Conservation (phyloP, 73 alveolate species). For the Paramecium tetraurelia region DNA sequence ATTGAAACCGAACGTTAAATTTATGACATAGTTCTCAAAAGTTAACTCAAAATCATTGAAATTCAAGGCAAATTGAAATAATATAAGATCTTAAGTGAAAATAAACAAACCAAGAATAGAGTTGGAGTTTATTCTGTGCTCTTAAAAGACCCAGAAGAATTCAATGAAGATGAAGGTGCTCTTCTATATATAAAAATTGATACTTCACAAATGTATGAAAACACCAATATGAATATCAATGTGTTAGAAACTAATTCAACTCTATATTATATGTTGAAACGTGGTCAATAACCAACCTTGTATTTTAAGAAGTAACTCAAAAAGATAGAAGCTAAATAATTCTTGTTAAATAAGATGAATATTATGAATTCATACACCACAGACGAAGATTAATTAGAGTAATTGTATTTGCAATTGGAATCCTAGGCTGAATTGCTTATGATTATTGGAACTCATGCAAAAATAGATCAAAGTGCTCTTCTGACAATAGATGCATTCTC, state of each 20-base stretch:
- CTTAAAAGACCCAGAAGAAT: slow-evolving; percentile 35
- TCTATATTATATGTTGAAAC: slow-evolving; percentile 19
- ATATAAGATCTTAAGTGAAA: neutral
- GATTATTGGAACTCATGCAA: neutral
- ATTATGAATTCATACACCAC: neutral
- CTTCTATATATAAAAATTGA: slow-evolving; percentile 13
- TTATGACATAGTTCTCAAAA: neutral
- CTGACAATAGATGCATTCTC: neutral
- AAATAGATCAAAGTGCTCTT: neutral
- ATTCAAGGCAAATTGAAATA: slow-evolving; percentile 35
- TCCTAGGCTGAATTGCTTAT: neutral
- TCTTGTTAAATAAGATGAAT: neutral
- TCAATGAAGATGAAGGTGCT: slow-evolving; percentile 50
- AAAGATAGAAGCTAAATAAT: neutral
- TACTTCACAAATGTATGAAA: neutral
- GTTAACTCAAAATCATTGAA: neutral
- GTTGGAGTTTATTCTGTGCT: neutral
- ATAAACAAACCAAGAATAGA: neutral
- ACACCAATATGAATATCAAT: neutral
- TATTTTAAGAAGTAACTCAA: slow-evolving; percentile 5
- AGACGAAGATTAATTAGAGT: slow-evolving; percentile 12
- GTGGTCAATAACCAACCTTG: neutral
- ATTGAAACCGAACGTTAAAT: neutral
- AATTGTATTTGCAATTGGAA: neutral
- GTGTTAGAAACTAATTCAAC: neutral